Evolutionary conservation across 768 basidiomycete species (phyloP).

Genomic region (Candolleomyces eurysporus): DNA sequence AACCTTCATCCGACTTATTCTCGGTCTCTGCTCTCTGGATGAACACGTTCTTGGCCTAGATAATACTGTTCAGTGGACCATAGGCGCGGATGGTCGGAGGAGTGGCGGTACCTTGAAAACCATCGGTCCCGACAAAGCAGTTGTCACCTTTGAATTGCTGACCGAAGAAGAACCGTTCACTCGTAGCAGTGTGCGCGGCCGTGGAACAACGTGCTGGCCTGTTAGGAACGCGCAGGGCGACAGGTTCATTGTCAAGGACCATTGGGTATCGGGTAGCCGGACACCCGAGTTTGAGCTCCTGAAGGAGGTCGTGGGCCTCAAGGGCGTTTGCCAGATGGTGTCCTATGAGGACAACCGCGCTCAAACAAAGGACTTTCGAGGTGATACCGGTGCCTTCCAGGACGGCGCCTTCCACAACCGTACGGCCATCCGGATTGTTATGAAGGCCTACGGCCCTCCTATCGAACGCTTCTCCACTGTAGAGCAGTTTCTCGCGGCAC

Average conservation of each 20-base stretch:
- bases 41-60: not conserved
- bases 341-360: not conserved
- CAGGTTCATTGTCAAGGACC: not conserved
- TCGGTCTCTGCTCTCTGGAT: not conserved
- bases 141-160: not conserved
- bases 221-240: too few relatives aligned
- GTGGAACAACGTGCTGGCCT: conserved; percentile 1
- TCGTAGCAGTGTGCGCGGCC: not conserved
- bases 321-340: not conserved
- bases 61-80: not conserved
- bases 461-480: not conserved
- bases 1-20: not conserved
- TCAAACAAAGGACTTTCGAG: not conserved
- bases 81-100: not conserved
- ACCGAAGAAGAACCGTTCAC: not conserved
- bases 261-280: not conserved
- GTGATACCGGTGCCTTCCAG: not conserved
- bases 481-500: not conserved
- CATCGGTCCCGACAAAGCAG: too few relatives aligned
- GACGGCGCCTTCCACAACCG: not conserved
- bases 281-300: not conserved
- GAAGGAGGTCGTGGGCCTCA: not conserved
- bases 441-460: not conserved
- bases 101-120: not conserved
- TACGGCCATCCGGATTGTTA: not conserved